Percentiles rank a stretch among this genome's conserved stretches.
Conservation (phyloP, 495 filamentous ascomycete species). For the Aspergillus mulundensis region DNA sequence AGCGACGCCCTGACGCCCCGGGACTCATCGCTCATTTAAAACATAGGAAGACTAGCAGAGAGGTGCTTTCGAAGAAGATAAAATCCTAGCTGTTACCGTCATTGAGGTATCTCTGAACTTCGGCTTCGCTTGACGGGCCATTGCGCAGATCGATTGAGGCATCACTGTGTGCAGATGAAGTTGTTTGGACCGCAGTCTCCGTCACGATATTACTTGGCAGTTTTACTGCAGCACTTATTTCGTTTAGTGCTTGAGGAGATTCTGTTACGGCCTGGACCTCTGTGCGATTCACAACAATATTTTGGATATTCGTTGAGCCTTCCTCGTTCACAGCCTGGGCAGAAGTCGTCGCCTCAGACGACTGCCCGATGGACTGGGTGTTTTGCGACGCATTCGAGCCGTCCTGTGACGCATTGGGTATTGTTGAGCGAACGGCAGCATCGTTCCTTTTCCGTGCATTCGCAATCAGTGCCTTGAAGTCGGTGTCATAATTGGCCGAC, state of each 20-base stretch:
- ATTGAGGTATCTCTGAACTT: neutral
- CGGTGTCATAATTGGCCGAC: slow-evolving; percentile 63
- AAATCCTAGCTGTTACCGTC: slow-evolving; percentile 5
- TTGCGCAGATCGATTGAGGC: neutral
- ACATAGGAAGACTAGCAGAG: neutral
- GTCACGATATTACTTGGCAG: neutral
- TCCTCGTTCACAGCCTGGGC: neutral
- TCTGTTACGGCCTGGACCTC: neutral
- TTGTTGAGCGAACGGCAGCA: slow-evolving; percentile 27
- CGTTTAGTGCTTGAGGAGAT: neutral
- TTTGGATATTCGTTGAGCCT: neutral
- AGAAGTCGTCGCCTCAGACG: neutral
- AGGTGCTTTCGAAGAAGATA: neutral
- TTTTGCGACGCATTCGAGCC: slow-evolving; percentile 2
- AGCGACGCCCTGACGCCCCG: neutral
- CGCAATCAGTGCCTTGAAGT: slow-evolving; percentile 73
- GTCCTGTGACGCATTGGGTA: slow-evolving; percentile 20
- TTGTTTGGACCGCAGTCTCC: neutral
- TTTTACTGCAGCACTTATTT: neutral
- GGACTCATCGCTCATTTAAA: neutral
- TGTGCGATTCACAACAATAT: neutral
- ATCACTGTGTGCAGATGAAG: neutral
- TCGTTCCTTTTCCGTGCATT: slow-evolving; percentile 54
- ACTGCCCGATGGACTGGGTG: slow-evolving; percentile 1
- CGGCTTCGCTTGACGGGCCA: neutral